Conservation (phyloP, 176 grass and related monocot species). For the Chloris gayana region DNA sequence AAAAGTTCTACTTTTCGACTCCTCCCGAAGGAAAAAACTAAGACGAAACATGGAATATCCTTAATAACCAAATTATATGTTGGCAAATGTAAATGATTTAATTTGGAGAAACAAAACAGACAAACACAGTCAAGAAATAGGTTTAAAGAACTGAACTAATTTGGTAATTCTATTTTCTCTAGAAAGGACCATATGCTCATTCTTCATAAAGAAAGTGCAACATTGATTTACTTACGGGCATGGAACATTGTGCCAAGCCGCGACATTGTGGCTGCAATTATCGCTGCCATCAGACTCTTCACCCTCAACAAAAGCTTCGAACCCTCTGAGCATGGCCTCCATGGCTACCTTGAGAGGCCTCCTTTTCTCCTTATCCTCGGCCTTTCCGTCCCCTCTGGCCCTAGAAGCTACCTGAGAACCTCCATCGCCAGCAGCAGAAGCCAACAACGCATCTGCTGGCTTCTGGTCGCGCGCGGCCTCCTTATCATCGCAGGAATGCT, state of each 20-base stretch:
- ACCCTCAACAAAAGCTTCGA: slow-evolving; percentile 61
- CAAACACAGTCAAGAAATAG: too few species aligned
- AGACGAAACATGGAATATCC: background rate
- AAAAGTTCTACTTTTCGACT: background rate
- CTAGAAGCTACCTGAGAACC: slow-evolving; percentile 61
- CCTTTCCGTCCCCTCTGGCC: slow-evolving; percentile 2
- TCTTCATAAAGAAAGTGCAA: background rate
- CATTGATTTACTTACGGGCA: slow-evolving; percentile 62
- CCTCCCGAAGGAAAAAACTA: background rate
- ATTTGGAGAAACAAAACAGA: background rate
- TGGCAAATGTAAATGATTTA: background rate
- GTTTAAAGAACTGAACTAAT: too few species aligned
- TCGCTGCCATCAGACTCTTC: slow-evolving; percentile 30
- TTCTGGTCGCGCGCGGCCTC: slow-evolving; percentile 19
- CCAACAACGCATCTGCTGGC: slow-evolving; percentile 54
- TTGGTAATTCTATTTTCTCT: too few species aligned
- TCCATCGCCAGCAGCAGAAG: slow-evolving; percentile 65
- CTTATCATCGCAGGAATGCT: slow-evolving; percentile 36
- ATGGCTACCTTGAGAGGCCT: slow-evolving; percentile 75
- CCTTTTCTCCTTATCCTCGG: slow-evolving; percentile 19
- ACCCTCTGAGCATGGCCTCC: slow-evolving; percentile 85
- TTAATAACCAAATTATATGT: too few species aligned
- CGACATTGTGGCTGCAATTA: slow-evolving; percentile 68
- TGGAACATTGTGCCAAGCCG: slow-evolving; percentile 95
- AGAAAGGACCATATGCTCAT: too few species aligned